These are phyloP conservation scores for Poterioochromonas sp. DNA, from an alignment of 352 stramenopile genomes.

Conservation along the genomic window DNA sequence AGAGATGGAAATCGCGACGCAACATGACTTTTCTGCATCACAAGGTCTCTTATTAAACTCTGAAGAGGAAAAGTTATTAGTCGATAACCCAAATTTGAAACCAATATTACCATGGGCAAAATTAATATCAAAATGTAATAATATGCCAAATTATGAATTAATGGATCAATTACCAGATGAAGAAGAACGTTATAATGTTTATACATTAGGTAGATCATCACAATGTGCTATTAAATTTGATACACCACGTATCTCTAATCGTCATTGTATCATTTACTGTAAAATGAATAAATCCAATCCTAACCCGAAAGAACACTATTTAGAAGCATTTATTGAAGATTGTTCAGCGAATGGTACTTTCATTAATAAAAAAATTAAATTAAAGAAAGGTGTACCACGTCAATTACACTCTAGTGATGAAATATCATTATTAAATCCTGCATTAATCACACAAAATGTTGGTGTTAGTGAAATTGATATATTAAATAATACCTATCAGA, in stretches of 20 bases:
- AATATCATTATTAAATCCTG: conserved; percentile 12
- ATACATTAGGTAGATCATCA: neutral
- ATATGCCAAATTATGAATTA: neutral
- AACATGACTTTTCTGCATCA: no score
- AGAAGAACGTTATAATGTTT: neutral
- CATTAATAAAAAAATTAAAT: neutral
- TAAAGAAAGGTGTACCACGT: conserved; percentile 11
- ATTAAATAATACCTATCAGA: neutral
- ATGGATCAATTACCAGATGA: neutral
- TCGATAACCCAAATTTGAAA: no score
- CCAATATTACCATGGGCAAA: neutral
- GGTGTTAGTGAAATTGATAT: neutral
- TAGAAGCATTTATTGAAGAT: conserved; percentile 29
- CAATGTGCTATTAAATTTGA: neutral
- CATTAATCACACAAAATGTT: neutral
- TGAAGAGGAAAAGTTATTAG: no score
- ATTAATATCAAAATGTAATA: neutral
- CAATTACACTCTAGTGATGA: conserved; percentile 11
- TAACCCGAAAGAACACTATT: conserved; percentile 8
- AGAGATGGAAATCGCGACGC: no score
- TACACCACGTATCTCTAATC: conserved; percentile 5
- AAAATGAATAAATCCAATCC: neutral
- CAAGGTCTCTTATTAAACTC: no score
- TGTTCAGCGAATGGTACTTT: neutral
- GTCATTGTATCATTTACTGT: conserved; percentile 6